Evolutionary conservation across 345 rosid species (phyloP), one percentile per base, ranked within the genome.

Genomic region (Limnanthes douglasii): DNA sequence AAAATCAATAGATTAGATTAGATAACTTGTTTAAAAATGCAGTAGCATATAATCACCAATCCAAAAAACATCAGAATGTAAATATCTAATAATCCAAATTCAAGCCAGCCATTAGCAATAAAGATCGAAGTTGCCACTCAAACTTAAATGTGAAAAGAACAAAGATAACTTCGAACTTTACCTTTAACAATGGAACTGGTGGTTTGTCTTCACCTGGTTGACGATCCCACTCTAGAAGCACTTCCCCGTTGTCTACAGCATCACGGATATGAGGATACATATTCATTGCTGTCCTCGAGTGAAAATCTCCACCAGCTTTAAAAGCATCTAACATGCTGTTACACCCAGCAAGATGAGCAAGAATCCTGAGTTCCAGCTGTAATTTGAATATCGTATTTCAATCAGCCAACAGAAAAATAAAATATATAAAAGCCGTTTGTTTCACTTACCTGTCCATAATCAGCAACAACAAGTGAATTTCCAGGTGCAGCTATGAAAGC

Each of bases 301-400:
- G 98, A 47, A 84, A 84, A 59, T 90, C 98, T 38, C 98, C 98
- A 16, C 98, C 95, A 38, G 95, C 98, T 65, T 70, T 48, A 53
- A 90, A 90, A 46, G 98, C 98, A 45, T 84, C 72, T 81, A 84
- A 55, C 98, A 90, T 90, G 61, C 98, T 90, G 62, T 70, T 57
- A 45, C 98, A 90, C 46, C 75, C 41, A 42, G 96, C 69, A 43
- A 90, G 79, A 70, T 90, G 98, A 34, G 98, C 98, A 32, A 90
- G 75, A 66, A 90, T 77, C 62, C 98, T 69, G 40, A 90, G 96
- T 65, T 90, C 98, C 66, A 84, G 70, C 96, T 90, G 78, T 50
- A 36, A 52, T 13, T 39, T 30, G 37, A 46, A 54, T 16, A 40
- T n/a, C 14, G 17, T 35, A 48, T 48, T 57, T 54, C 37, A 48